Percentiles rank a stretch among this genome's conserved stretches.
These are phyloP conservation scores for Taxillus chinensis DNA, from an alignment of 164 flowering plant genomes.

Conservation along the genomic window DNA sequence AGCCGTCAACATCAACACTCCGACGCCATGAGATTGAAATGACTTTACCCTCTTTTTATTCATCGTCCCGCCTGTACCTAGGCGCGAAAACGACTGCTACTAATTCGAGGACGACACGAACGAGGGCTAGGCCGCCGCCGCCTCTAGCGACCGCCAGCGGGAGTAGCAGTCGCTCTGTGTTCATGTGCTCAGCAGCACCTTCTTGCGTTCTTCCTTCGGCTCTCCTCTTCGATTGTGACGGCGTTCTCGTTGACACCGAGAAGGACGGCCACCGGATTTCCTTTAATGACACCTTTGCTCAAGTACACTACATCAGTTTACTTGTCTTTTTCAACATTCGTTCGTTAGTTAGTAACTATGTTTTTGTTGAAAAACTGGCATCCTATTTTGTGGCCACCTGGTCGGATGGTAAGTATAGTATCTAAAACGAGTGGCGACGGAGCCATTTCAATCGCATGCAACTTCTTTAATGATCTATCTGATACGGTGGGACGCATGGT, in stretches of 20 bases:
- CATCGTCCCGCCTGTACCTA: neutral
- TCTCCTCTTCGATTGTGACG: slow-evolving; percentile 91
- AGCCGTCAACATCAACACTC: neutral
- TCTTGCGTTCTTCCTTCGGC: slow-evolving; percentile 59
- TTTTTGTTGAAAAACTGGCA: too few relatives aligned
- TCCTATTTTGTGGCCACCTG: too few relatives aligned
- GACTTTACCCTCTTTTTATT: slow-evolving; percentile 8
- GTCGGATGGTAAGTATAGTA: too few relatives aligned
- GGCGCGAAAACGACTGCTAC: slow-evolving; percentile 4
- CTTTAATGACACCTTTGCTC: slow-evolving; percentile 80
- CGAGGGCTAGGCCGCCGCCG: neutral
- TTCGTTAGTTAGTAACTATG: too few relatives aligned
- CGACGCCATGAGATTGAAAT: slow-evolving; percentile 8
- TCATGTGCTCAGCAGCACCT: slow-evolving; percentile 31
- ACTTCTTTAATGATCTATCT: too few relatives aligned
- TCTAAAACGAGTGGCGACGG: too few relatives aligned
- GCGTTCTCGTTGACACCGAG: slow-evolving; percentile 94
- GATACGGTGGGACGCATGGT: too few relatives aligned
- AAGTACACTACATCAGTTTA: slow-evolving; percentile 23
- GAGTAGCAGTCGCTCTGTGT: slow-evolving; percentile 3
- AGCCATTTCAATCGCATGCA: too few relatives aligned
- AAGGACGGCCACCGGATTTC: slow-evolving; percentile 92
- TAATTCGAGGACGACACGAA: neutral
- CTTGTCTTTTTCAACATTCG: too few relatives aligned
- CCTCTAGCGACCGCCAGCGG: neutral